These are phyloP conservation scores for Gnomoniopsis sp. DNA, from an alignment of 2,329 filamentous ascomycete species.

Conservation along the genomic window DNA sequence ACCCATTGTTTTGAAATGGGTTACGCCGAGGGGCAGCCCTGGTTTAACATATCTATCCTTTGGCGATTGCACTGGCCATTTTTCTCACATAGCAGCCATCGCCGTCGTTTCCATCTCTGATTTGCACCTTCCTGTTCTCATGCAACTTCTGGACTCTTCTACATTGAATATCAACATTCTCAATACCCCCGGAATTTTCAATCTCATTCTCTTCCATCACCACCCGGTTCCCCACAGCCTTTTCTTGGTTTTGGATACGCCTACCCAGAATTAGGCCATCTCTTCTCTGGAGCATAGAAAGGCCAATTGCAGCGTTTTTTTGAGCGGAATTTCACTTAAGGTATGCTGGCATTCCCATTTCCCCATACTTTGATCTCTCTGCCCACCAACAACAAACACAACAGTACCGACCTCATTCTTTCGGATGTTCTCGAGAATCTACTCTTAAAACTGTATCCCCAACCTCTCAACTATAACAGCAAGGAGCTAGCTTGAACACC, in stretches of 20 bases:
- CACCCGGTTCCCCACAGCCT: not conserved
- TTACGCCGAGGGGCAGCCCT: too few species aligned
- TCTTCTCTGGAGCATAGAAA: slow-evolving; percentile 13
- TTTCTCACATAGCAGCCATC: too few species aligned
- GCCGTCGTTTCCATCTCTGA: too few species aligned
- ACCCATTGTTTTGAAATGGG: too few species aligned
- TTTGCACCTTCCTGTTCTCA: not conserved
- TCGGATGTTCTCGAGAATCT: too few species aligned
- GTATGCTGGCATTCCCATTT: not conserved
- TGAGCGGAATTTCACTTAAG: slow-evolving; percentile 13
- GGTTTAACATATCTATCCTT: too few species aligned
- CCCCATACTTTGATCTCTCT: not conserved
- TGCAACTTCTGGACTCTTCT: too few species aligned
- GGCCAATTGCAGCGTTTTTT: slow-evolving; percentile 12
- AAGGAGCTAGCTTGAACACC: not conserved
- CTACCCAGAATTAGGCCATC: slow-evolving; percentile 16
- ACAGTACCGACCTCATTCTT: not conserved
- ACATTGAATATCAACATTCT: not conserved
- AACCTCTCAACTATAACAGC: not conserved
- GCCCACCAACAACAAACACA: not conserved
- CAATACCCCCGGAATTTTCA: not conserved
- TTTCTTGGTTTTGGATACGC: slow-evolving; percentile 14
- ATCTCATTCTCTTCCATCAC: not conserved
- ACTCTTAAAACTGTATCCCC: not conserved
- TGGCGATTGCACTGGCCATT: too few species aligned